Evolutionary conservation across 1,284 basidiomycete species (phyloP).

Genomic region (Ustilago tritici): DNA sequence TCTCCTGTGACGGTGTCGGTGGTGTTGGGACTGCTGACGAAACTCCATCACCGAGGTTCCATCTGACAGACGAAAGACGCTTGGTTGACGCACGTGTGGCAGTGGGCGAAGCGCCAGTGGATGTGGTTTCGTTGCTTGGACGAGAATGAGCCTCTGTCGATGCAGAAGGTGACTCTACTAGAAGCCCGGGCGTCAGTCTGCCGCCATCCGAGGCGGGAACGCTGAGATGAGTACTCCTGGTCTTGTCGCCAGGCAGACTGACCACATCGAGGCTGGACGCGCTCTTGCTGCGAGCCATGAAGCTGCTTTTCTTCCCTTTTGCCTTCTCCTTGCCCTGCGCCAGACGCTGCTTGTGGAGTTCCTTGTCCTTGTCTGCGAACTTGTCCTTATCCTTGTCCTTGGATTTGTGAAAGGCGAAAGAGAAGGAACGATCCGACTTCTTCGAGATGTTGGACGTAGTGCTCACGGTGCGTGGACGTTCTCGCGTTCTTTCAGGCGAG

Average conservation of each 20-base stretch:
- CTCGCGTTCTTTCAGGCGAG: slow-evolving; percentile 18
- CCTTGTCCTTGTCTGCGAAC: slow-evolving; percentile 17
- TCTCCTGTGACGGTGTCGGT: slow-evolving; percentile 10
- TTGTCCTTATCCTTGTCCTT: slow-evolving; percentile 27
- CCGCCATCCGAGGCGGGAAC: slow-evolving; percentile 12
- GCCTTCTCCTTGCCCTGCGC: slow-evolving; percentile 18
- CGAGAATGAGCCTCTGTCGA: slow-evolving; percentile 25
- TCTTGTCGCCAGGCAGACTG: slow-evolving; percentile 9
- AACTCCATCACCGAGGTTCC: slow-evolving; percentile 27
- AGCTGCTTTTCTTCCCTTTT: slow-evolving; percentile 13
- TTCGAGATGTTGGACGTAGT: slow-evolving; percentile 33
- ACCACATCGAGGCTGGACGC: slow-evolving; percentile 13
- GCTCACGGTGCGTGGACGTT: slow-evolving; percentile 31
- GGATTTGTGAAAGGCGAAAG: slow-evolving; percentile 23
- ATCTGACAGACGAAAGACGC: slow-evolving; percentile 42
- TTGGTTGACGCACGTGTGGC: slow-evolving; percentile 13
- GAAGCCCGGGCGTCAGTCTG: slow-evolving; percentile 8
- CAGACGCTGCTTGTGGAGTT: slow-evolving; percentile 8
- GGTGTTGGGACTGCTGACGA: neutral
- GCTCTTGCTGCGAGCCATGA: slow-evolving; percentile 16
- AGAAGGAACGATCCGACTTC: slow-evolving; percentile 43
- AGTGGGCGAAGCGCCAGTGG: neutral
- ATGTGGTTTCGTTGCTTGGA: slow-evolving; percentile 18
- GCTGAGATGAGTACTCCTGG: slow-evolving; percentile 14
- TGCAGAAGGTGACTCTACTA: slow-evolving; percentile 35